phyloP scores from a whole-genome alignment of 179 eudicot species.

The Spergularia azorica region DNA sequence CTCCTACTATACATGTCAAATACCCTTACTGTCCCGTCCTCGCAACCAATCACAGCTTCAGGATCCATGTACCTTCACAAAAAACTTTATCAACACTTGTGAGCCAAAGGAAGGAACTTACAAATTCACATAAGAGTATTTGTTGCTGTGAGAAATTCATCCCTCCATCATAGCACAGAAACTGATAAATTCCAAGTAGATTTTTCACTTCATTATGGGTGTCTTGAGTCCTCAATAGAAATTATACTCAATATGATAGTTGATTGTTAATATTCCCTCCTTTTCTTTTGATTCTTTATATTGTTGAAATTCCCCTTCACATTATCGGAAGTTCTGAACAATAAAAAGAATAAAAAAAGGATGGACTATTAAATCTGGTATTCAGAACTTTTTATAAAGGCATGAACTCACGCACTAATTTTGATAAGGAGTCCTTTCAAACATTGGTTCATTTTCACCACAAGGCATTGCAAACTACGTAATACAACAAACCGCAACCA shows the following conservation, averaged over 20 bases:
- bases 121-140: neutral
- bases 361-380: neutral
- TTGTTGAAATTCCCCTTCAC: no score
- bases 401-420: slow-evolving; percentile 6
- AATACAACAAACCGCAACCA: no score
- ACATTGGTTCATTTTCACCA: neutral
- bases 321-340: no score
- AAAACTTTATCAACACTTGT: neutral
- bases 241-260: neutral
- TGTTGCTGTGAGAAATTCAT: neutral
- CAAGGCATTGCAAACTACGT: no score
- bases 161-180: neutral
- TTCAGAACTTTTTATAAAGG: neutral
- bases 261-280: neutral
- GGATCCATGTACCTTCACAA: slow-evolving; percentile 81
- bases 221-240: neutral
- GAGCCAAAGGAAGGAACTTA: neutral
- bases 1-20: slow-evolving; percentile 90
- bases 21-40: slow-evolving; percentile 80
- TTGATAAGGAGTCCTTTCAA: neutral
- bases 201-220: neutral
- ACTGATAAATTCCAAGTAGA: neutral
- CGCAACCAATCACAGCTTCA: slow-evolving; percentile 85
- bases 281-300: no score
- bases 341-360: no score